These are phyloP conservation scores for Fraxinus greggii DNA, from an alignment of 305 asterid genomes.

Conservation along the genomic window DNA sequence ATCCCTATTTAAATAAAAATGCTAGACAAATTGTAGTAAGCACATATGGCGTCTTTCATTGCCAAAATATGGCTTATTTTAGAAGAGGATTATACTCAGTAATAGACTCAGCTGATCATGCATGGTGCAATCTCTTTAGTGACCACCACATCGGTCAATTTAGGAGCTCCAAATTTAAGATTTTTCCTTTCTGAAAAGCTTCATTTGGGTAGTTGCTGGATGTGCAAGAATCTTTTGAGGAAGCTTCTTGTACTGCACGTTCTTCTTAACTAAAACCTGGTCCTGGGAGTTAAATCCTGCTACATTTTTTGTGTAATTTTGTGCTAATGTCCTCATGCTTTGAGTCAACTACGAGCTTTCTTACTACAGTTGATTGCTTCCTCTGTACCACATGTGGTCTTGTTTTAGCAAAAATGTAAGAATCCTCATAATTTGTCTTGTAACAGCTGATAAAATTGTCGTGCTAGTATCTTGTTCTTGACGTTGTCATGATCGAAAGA, in stretches of 20 bases:
- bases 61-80: background rate
- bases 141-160: background rate
- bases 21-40: background rate
- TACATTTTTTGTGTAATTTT: background rate
- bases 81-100: background rate
- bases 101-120: background rate
- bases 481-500: background rate
- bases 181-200: background rate
- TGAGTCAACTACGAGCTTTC: background rate
- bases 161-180: background rate
- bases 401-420: background rate
- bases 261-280: background rate
- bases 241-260: background rate
- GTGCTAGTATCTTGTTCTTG: background rate
- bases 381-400: background rate
- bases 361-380: background rate
- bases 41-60: background rate
- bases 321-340: background rate
- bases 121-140: background rate
- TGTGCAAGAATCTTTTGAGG: background rate
- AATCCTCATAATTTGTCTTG: background rate
- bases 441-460: background rate
- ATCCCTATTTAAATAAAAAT: background rate
- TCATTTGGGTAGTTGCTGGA: background rate
- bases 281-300: background rate